These are phyloP conservation scores for Adenanthera pavonina DNA, from an alignment of 306 rosid species.

Conservation along the genomic window DNA sequence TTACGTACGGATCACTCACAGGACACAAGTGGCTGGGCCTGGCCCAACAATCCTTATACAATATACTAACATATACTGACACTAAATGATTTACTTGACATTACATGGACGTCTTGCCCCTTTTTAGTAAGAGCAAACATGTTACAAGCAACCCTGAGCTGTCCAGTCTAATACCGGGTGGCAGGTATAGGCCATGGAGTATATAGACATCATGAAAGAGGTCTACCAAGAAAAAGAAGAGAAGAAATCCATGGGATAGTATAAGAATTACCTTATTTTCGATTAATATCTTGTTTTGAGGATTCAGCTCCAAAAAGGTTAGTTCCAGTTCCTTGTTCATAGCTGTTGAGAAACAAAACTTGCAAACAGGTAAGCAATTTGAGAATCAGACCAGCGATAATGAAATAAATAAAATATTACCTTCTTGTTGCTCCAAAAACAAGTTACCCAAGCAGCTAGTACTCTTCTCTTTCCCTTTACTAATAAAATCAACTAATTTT, in stretches of 20 bases:
- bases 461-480: slow-evolving; percentile 51
- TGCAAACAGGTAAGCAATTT: slow-evolving; percentile 34
- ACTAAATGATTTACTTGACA: slow-evolving; percentile 15
- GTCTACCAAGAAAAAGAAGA: neutral
- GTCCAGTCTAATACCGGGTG: slow-evolving; percentile 24
- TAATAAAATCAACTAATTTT: slow-evolving; percentile 66
- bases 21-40: too few species aligned
- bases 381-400: slow-evolving; percentile 14
- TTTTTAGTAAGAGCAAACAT: neutral
- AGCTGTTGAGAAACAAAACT: slow-evolving; percentile 44
- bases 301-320: slow-evolving; percentile 36
- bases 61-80: neutral
- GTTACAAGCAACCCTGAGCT: slow-evolving; percentile 23
- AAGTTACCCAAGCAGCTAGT: slow-evolving; percentile 30
- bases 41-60: too few species aligned
- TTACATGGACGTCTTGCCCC: slow-evolving; percentile 20
- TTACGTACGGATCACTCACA: too few species aligned
- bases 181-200: slow-evolving; percentile 13
- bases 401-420: slow-evolving; percentile 42
- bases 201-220: neutral
- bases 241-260: neutral
- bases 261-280: slow-evolving; percentile 58
- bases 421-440: slow-evolving; percentile 41
- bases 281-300: slow-evolving; percentile 35
- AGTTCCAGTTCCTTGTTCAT: slow-evolving; percentile 43